A percentile compares a stretch with the other conserved stretches of the same genome.
These are phyloP conservation scores for Yueomyces sinensis DNA, from an alignment of 805 yeast genomes.

Conservation along the genomic window DNA sequence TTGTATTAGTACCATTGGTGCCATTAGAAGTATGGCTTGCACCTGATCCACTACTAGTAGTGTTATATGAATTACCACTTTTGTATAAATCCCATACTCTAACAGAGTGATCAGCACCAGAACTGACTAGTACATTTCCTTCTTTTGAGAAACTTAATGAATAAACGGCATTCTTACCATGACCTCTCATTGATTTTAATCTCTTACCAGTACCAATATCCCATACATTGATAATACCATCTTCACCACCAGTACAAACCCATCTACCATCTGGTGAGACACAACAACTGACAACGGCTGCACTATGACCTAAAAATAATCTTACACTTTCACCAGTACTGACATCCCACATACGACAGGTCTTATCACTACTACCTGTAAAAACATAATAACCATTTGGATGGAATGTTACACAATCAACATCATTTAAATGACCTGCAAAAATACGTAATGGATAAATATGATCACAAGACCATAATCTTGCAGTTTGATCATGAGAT, in stretches of 20 bases:
- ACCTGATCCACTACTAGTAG: not conserved
- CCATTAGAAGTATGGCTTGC: too few relatives aligned
- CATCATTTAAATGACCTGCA: slow-evolving; percentile 96
- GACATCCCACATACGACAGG: slow-evolving; percentile 97
- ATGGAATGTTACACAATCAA: slow-evolving; percentile 88
- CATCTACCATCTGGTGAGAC: slow-evolving; percentile 96
- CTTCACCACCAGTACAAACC: slow-evolving; percentile 93
- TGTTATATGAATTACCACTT: slow-evolving; percentile 43
- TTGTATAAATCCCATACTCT: slow-evolving; percentile 92
- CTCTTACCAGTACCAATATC: slow-evolving; percentile 87
- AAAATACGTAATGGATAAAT: slow-evolving; percentile 90
- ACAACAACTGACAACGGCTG: slow-evolving; percentile 74
- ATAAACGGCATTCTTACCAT: slow-evolving; percentile 76
- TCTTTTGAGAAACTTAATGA: slow-evolving; percentile 76
- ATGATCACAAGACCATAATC: slow-evolving; percentile 97
- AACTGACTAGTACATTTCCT: slow-evolving; percentile 79
- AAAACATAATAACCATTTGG: slow-evolving; percentile 91
- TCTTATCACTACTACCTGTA: slow-evolving; percentile 92
- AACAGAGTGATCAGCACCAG: slow-evolving; percentile 85
- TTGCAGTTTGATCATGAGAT: slow-evolving; percentile 93
- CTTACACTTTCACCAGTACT: slow-evolving; percentile 80
- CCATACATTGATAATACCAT: slow-evolving; percentile 79
- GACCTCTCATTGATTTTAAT: slow-evolving; percentile 87
- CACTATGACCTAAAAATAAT: slow-evolving; percentile 83
- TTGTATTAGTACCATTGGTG: not conserved